phyloP scores from a whole-genome alignment of 176 grass and related monocot genomes.

The Carex cristatella region DNA sequence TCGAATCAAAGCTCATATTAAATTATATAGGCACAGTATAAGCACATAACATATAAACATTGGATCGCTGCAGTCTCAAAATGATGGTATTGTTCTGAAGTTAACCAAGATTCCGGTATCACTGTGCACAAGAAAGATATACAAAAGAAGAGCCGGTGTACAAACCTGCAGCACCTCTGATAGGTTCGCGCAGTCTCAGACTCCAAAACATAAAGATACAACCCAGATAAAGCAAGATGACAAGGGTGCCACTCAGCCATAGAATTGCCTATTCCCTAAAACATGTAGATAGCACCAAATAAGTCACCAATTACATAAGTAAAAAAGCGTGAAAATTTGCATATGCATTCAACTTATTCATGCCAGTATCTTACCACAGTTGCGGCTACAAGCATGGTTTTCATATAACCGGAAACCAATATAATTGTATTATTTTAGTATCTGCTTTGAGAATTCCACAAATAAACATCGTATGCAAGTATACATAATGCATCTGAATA shows the following conservation, averaged over 20 bases:
- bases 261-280: conserved; percentile 81
- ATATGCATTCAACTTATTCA: not conserved
- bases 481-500: not conserved
- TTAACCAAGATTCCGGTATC: not conserved
- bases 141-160: conserved; percentile 1
- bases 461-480: not conserved
- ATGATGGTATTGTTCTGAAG: not conserved
- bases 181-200: conserved; percentile 63
- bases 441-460: not conserved
- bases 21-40: not conserved
- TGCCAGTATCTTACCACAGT: not conserved
- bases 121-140: not conserved
- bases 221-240: conserved; percentile 82
- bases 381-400: not conserved
- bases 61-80: not conserved
- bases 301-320: not conserved
- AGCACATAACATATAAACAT: not conserved
- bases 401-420: not conserved
- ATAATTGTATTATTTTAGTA: not conserved
- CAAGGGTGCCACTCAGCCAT: conserved; percentile 89
- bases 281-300: conserved; percentile 19
- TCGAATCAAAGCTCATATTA: not conserved
- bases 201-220: conserved; percentile 93
- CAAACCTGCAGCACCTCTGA: conserved; percentile 83
- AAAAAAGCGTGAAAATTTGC: not conserved